Evolutionary conservation across 176 grass and related monocot species (phyloP).

Genomic region (Dactylis glomerata): DNA sequence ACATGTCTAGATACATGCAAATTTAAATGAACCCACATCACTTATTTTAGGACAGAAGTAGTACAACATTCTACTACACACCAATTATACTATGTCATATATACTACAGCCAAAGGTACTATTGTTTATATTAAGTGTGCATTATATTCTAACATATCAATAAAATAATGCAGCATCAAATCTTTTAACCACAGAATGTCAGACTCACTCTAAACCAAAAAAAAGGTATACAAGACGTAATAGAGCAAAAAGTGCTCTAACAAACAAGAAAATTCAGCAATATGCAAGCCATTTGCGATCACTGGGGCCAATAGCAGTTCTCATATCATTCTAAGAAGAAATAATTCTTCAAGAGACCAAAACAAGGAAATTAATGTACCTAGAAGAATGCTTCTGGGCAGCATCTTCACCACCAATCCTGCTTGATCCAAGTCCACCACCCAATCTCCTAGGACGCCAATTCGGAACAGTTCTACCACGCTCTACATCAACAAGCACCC

Average conservation of each 20-base stretch:
- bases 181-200: background rate
- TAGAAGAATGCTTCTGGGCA: constrained; percentile 25
- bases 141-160: background rate
- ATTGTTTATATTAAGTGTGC: background rate
- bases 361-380: background rate
- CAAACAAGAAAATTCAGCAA: background rate
- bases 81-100: background rate
- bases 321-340: background rate
- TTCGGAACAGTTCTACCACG: constrained; percentile 95
- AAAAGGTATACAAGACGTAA: background rate
- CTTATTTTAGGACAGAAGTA: no score
- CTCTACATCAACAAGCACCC: constrained; percentile 91
- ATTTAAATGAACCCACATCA: no score
- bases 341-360: background rate
- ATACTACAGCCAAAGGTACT: background rate
- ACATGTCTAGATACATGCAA: no score
- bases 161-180: background rate
- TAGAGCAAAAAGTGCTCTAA: background rate
- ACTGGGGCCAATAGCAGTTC: background rate
- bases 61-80: background rate
- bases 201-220: background rate
- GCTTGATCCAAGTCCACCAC: constrained; percentile 95
- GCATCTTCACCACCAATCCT: constrained; percentile 63
- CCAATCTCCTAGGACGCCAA: constrained; percentile 92
- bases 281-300: background rate